Base-by-base conservation (phyloP, 106 monocot species). In the Allium sativum region DNA sequence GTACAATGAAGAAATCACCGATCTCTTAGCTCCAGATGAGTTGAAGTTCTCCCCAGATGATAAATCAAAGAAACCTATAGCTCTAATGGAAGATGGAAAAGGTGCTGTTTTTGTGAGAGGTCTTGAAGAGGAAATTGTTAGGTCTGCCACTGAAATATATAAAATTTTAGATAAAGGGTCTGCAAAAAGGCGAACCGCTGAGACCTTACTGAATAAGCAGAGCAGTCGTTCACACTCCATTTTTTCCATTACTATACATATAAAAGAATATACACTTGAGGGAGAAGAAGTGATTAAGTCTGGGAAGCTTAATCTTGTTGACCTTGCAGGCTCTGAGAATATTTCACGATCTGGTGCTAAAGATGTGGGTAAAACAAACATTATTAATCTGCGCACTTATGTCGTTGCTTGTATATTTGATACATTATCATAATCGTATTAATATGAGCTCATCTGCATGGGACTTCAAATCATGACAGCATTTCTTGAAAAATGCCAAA, bases 271-370 rank as follows among this genome's bases (percentile, higher is more conserved):
- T 59, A 95, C 94, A 21, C 94, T 73, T 19, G 94, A 95, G 57
- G 94, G 94, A 13, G 94, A 95, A 75, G 94, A 95, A 73, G 79
- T 95, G 90, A 95, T 95, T 55, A 95, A 90, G 74, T 85, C 78
- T 62, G 94, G 94, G 66, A 95, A 95, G 72, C 86, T 95, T 55
- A 95, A 95, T 84, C 86, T 95, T 51, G 90, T 95, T 47, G 94
- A 95, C 78, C 86, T 95, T 71, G 94, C 94, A 68, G 94, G 94
- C 54, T 95, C 94, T 46, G 94, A 95, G 64, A 95, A 95, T 70
- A 95, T 95, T 42, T 95, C 90, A 70, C 80, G 90, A 42, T 95
- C 94, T 8, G 94, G 94, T 63, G 94, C 94, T 67, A 81, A 81
- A 79, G 90, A 95, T 61, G 94, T 95, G 78, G 68, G 89, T 82